Base-by-base conservation (phyloP, 2,329 filamentous ascomycete species). In the Exophiala sideris region DNA sequence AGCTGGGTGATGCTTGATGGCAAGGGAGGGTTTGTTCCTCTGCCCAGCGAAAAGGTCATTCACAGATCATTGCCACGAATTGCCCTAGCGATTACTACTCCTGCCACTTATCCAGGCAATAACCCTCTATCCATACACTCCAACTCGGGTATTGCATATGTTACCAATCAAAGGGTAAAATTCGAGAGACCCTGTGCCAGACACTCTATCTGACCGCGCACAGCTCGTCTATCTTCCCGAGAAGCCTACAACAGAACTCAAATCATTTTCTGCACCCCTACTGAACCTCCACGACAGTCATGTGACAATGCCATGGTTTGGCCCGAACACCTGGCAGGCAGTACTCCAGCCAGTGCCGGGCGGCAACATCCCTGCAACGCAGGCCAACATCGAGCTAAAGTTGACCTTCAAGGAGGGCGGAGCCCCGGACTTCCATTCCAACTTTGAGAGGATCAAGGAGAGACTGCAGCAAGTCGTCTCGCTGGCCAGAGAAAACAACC, bases 1-100 rank as follows among this genome's bases (percentile, higher is more conserved):
- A 89, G 86, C 70, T 96, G 92, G 92, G 92, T 96, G 42, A 96
- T 96, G 91, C 84, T 95, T 67, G 84, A 87, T 67, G 82, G 87
- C 67, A 69, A 70, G 45, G 75, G 80, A 57, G 84, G 86, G 55
- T 94, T 96, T 72, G 86, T 95, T 67, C 89, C 87, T 66, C 82
- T 96, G 44, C 88, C 89, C 41, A 85, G 87, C 68, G 92, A 97
- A 76, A 85, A 85, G 64, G 85, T 89, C 58, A 80, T 95, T 56
- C 89, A 88, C 72, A 87, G 84, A 62, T 91, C 90, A 42, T 86
- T 89, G 52, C 84, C 87, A 47, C 85, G 91, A 61, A 90, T 92
- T 65, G 84, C 81, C 61, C 79, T 96, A 58, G 84, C 86, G 50
- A 72, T 96, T 56, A 85, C 88, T 55, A 85, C 87, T 18, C 83